These are phyloP conservation scores for Talaromyces funiculosus DNA, from an alignment of 2,329 filamentous ascomycete species.

Conservation along the genomic window DNA sequence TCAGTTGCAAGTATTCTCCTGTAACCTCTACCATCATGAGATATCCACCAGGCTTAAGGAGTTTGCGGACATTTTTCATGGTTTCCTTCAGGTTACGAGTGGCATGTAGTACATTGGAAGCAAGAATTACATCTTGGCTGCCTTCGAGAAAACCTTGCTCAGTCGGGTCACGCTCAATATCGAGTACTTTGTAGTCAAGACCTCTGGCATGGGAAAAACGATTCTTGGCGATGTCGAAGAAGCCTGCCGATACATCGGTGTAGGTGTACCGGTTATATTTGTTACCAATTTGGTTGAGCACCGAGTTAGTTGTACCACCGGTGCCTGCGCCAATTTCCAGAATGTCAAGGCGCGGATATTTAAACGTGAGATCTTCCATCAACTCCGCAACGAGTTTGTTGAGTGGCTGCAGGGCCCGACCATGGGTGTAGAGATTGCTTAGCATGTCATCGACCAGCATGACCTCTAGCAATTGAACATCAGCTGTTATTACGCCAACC, in stretches of 20 bases:
- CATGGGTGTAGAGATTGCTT: slow-evolving; percentile 28
- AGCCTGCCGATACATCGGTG: slow-evolving; percentile 21
- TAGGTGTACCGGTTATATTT: slow-evolving; percentile 16
- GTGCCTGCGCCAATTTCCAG: slow-evolving; percentile 44
- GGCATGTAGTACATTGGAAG: too few relatives aligned
- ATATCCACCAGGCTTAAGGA: too few relatives aligned
- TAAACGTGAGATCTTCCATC: slow-evolving; percentile 4
- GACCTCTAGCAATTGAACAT: slow-evolving; percentile 34
- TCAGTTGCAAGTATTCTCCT: too few relatives aligned
- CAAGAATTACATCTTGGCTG: slow-evolving; percentile 31
- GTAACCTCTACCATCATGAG: too few relatives aligned
- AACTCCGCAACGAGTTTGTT: too few relatives aligned
- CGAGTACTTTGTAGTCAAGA: slow-evolving; percentile 25
- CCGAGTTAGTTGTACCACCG: slow-evolving; percentile 44
- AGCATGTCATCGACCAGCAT: slow-evolving; percentile 32
- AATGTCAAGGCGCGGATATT: slow-evolving; percentile 36
- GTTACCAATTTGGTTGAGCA: slow-evolving; percentile 27
- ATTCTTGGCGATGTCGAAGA: slow-evolving; percentile 17
- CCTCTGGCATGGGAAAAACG: not conserved
- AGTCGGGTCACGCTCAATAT: slow-evolving; percentile 23
- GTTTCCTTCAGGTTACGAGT: too few relatives aligned
- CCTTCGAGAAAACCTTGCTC: slow-evolving; percentile 26
- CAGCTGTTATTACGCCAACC: slow-evolving; percentile 28
- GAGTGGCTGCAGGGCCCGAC: slow-evolving; percentile 13
- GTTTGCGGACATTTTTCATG: too few relatives aligned